Conservation (phyloP, 2,329 filamentous ascomycete species). For the Fusarium protoensiforme region DNA sequence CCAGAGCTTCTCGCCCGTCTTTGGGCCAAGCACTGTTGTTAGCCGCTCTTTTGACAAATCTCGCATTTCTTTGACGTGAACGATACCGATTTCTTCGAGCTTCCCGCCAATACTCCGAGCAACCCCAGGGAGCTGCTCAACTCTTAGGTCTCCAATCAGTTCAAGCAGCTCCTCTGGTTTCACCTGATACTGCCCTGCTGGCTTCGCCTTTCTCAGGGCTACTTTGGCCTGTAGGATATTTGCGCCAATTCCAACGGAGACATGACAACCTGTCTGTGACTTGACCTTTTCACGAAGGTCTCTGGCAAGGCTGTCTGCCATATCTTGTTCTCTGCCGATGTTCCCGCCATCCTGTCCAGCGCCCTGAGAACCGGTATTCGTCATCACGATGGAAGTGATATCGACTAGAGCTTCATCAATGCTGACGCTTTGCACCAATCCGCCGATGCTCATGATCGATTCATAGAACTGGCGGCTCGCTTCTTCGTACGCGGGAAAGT, state of each 20-base stretch:
- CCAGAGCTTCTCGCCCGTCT: slow-evolving; percentile 90
- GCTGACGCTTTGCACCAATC: slow-evolving; percentile 93
- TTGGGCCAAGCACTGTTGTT: slow-evolving; percentile 80
- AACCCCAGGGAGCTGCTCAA: slow-evolving; percentile 90
- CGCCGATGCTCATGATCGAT: slow-evolving; percentile 81
- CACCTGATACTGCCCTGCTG: slow-evolving; percentile 90
- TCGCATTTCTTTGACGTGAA: slow-evolving; percentile 84
- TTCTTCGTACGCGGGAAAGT: slow-evolving; percentile 94
- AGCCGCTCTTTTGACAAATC: slow-evolving; percentile 81
- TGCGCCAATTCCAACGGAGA: slow-evolving; percentile 90
- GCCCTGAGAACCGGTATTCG: slow-evolving; percentile 74
- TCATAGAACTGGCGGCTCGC: slow-evolving; percentile 91
- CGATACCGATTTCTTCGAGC: slow-evolving; percentile 87
- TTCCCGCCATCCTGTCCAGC: slow-evolving; percentile 72
- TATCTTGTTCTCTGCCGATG: slow-evolving; percentile 81
- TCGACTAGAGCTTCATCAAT: slow-evolving; percentile 96
- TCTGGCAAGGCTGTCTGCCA: slow-evolving; percentile 75
- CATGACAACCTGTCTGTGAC: slow-evolving; percentile 81
- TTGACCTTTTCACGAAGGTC: slow-evolving; percentile 77
- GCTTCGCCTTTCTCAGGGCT: slow-evolving; percentile 90
- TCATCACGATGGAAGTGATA: slow-evolving; percentile 76
- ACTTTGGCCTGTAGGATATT: slow-evolving; percentile 95
- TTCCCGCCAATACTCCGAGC: slow-evolving; percentile 89
- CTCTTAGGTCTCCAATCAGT: slow-evolving; percentile 80
- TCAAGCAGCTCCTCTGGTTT: slow-evolving; percentile 82